Evolutionary conservation across 768 basidiomycete genomes (phyloP), one percentile per base, ranked within the genome.

Genomic region (Artomyces pyxidatus): DNA sequence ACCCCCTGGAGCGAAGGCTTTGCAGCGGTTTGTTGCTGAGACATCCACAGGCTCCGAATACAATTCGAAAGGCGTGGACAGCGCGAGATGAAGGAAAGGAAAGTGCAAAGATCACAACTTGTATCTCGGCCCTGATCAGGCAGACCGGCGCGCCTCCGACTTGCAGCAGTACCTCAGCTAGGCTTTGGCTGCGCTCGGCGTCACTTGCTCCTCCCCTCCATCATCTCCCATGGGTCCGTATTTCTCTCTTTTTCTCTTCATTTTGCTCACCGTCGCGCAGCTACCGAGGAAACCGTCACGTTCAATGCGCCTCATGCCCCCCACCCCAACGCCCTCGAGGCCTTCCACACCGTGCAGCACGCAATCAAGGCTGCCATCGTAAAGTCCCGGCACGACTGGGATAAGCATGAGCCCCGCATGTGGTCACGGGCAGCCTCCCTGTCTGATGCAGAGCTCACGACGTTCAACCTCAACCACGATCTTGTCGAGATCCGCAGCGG

Each of bases 1-100:
- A 92, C 89, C 71, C 88, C 88, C 78, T 85, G 83, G 68, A 90
- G 77, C 75, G 86, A 86, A 85, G 88, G 88, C 79, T 88, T 89
- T 70, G 80, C 65, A 70, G 80, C 74, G 64, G 80, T 67, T 71
- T 83, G 68, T 88, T 85, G 87, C 80, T 84, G 83, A 89, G 88
- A 90, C 88, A 90, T 90, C 72, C 87, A 89, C 84, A 75, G 71
- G 75, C 69, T 69, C 64, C 68, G 67, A 69, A 61, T 41, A 56
- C 47, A 51, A 55, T 56, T 47, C 49, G 53, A 54, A 51, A 50
- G 46, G 19, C 28, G 55, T 37, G 52, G 52, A 49, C 23, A 42
- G 53, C 54, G 47, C 40, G 44, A 53, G 40, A 53, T 9, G 17
- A 35, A n/a, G n/a, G n/a, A n/a, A n/a, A 23, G n/a, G 16, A 41